These are phyloP conservation scores for Phytophthora crassamura DNA, from an alignment of 352 stramenopile species.

Conservation along the genomic window DNA sequence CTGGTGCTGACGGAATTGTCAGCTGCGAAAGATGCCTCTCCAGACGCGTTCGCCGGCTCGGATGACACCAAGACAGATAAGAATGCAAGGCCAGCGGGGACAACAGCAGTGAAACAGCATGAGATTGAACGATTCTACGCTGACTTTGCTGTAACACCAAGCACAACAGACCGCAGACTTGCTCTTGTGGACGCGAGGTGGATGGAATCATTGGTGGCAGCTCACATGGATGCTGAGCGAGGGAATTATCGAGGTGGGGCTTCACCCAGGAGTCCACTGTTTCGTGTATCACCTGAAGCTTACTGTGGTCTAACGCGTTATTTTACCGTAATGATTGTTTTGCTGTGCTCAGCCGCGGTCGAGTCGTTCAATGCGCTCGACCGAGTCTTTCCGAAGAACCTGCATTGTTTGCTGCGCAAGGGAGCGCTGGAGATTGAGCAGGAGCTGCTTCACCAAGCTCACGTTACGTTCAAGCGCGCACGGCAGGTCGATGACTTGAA, in stretches of 20 bases:
- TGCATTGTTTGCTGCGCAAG: slow-evolving; percentile 65
- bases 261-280: background rate
- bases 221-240: slow-evolving; percentile 57
- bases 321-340: slow-evolving; percentile 8
- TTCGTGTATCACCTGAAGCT: background rate
- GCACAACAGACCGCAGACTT: slow-evolving; percentile 1
- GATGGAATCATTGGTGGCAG: slow-evolving; percentile 64
- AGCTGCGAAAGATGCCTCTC: slow-evolving; percentile 46
- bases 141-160: slow-evolving; percentile 21
- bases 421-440: slow-evolving; percentile 70
- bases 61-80: slow-evolving; percentile 22
- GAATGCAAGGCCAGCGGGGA: background rate
- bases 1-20: slow-evolving; percentile 69
- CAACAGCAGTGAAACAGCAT: slow-evolving; percentile 30
- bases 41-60: slow-evolving; percentile 33
- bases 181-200: slow-evolving; percentile 48
- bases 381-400: slow-evolving; percentile 63
- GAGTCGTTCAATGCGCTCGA: slow-evolving; percentile 52
- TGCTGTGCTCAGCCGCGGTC: slow-evolving; percentile 34
- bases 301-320: slow-evolving; percentile 13
- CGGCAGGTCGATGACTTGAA: slow-evolving; percentile 74
- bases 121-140: slow-evolving; percentile 65
- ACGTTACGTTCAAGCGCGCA: slow-evolving; percentile 59
- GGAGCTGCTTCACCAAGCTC: slow-evolving; percentile 63
- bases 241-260: slow-evolving; percentile 49